A percentile compares a stretch with the other conserved stretches of the same genome.
Evolutionary conservation across 768 basidiomycete genomes (phyloP).

Genomic region (Panellus pusillus): DNA sequence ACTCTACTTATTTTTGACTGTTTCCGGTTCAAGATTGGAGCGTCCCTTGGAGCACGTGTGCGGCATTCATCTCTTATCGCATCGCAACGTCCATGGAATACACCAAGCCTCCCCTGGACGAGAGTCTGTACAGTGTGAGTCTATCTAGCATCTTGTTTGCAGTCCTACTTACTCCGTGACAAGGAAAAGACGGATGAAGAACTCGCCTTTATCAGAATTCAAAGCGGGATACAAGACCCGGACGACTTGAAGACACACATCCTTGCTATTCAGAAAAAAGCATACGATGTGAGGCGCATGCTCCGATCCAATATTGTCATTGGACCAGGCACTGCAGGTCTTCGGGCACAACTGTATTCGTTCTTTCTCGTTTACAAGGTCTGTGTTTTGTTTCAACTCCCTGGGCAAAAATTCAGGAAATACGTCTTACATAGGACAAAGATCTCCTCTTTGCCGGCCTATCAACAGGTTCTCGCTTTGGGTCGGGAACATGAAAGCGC

Average conservation of each 20-base stretch:
- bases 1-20: background rate
- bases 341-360: conserved; percentile 21
- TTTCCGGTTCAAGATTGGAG: background rate
- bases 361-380: conserved; percentile 25
- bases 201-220: conserved; percentile 28
- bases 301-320: too few relatives aligned
- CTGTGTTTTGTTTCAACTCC: background rate
- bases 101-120: conserved; percentile 14
- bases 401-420: background rate
- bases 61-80: background rate
- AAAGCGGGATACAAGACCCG: conserved; percentile 31
- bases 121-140: conserved; percentile 5
- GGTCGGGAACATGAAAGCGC: conserved; percentile 26
- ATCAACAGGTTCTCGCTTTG: conserved; percentile 30
- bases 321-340: too few relatives aligned
- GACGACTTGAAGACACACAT: conserved; percentile 33
- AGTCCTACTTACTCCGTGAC: background rate
- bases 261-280: conserved; percentile 32
- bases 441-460: conserved; percentile 35
- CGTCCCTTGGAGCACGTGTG: background rate
- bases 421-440: conserved; percentile 9
- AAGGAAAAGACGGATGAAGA: conserved; percentile 15
- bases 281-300: conserved; percentile 28
- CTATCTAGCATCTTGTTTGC: too few relatives aligned
- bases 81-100: background rate